Evolutionary conservation across 2,329 filamentous ascomycete genomes (phyloP).

Genomic region (Penicillium nordicum): DNA sequence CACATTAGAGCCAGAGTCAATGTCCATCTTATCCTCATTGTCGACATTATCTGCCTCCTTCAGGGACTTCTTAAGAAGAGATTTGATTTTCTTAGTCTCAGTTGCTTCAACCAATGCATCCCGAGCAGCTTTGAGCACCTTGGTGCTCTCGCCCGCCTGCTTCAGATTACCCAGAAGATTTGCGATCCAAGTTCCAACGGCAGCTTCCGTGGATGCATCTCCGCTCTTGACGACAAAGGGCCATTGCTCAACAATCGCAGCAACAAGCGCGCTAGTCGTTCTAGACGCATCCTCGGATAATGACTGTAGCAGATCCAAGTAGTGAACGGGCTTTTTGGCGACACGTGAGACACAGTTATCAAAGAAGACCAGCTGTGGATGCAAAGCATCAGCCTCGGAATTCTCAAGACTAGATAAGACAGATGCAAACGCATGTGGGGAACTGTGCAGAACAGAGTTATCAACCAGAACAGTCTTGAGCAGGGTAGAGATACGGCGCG

Average conservation of each 20-base stretch:
- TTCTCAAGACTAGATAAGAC: constrained; percentile 38
- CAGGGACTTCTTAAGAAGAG: constrained; percentile 37
- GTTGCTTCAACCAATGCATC: constrained; percentile 43
- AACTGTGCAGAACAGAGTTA: constrained; percentile 35
- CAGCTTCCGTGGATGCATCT: constrained; percentile 42
- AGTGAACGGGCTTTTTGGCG: constrained; percentile 73
- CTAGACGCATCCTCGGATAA: constrained; percentile 33
- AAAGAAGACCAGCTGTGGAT: constrained; percentile 64
- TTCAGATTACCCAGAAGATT: constrained; percentile 55
- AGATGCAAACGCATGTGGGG: constrained; percentile 35
- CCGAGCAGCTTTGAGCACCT: constrained; percentile 46
- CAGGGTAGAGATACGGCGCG: constrained; percentile 34
- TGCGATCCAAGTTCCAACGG: constrained; percentile 58
- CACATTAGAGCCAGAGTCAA: constrained; percentile 13
- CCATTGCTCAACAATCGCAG: constrained; percentile 74
- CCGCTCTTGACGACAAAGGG: constrained; percentile 60
- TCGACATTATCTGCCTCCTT: constrained; percentile 29
- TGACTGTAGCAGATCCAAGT: constrained; percentile 57
- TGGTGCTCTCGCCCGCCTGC: constrained; percentile 50
- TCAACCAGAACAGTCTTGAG: constrained; percentile 37
- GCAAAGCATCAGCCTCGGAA: constrained; percentile 30
- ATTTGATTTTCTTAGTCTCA: constrained; percentile 37
- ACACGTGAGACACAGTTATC: constrained; percentile 80
- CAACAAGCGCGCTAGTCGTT: constrained; percentile 61
- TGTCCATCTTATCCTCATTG: constrained; percentile 16